phyloP scores from a whole-genome alignment of 495 filamentous ascomycete species.

The Pseudevernia furfuracea region DNA sequence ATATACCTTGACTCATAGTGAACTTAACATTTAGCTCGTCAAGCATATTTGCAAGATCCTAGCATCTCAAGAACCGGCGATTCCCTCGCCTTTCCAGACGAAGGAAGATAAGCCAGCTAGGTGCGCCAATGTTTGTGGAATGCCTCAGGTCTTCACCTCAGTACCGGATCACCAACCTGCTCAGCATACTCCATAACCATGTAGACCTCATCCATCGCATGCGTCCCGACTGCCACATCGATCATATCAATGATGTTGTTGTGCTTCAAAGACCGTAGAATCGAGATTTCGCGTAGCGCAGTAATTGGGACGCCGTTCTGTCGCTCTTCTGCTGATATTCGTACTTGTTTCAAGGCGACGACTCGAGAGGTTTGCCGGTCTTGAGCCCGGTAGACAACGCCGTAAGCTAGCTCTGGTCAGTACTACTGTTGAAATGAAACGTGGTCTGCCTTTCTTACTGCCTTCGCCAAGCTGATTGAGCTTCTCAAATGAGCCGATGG shows the following conservation, averaged over 20 bases:
- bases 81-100: constrained; percentile 34
- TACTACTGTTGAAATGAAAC: constrained; percentile 2
- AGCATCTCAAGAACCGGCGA: constrained; percentile 29
- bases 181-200: constrained; percentile 47
- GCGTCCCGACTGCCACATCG: constrained; percentile 37
- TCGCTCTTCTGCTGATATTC: constrained; percentile 35
- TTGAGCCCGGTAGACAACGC: constrained; percentile 38
- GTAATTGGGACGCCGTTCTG: constrained; percentile 44
- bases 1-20: constrained; percentile 39
- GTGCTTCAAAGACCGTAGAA: constrained; percentile 38
- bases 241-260: constrained; percentile 39
- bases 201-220: constrained; percentile 35
- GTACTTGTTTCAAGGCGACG: constrained; percentile 41
- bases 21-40: constrained; percentile 39
- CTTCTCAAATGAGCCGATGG: constrained; percentile 34
- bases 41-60: constrained; percentile 42
- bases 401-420: constrained; percentile 31
- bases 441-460: constrained; percentile 27
- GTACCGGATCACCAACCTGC: constrained; percentile 38
- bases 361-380: constrained; percentile 31
- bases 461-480: constrained; percentile 41
- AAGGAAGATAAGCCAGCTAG: constrained; percentile 41
- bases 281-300: constrained; percentile 40
- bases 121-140: constrained; percentile 32
- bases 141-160: constrained; percentile 17